phyloP scores from a whole-genome alignment of 1,284 basidiomycete species.

The Ceratobasidium sp. region DNA sequence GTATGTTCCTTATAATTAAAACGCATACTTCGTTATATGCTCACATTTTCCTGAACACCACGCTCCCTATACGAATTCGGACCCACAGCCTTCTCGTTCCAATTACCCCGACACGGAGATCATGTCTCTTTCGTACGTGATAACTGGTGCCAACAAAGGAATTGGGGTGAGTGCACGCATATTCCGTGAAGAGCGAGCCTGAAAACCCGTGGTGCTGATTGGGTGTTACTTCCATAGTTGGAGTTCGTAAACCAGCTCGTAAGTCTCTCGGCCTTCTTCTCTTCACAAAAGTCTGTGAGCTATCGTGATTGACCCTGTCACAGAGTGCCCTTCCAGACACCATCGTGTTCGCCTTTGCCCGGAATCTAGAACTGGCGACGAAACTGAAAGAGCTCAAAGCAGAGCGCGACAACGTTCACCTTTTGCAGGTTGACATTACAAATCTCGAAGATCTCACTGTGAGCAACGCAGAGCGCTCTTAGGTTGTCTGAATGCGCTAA shows the following conservation, averaged over 20 bases:
- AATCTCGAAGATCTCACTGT: conserved; percentile 51
- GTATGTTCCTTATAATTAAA: no score
- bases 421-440: conserved; percentile 54
- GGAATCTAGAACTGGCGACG: conserved; percentile 49
- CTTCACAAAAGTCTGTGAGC: conserved; percentile 2
- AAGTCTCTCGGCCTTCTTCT: neutral
- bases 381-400: conserved; percentile 46
- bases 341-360: conserved; percentile 54
- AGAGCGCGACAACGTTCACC: conserved; percentile 49
- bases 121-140: conserved; percentile 48
- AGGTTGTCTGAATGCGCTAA: neutral
- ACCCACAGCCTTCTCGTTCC: neutral
- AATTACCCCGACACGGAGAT: neutral
- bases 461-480: neutral
- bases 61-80: no score
- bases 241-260: conserved; percentile 54
- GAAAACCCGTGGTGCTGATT: neutral
- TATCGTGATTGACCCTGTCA: neutral
- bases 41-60: no score
- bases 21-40: no score
- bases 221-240: conserved; percentile 48
- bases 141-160: conserved; percentile 53
- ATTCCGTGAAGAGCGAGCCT: neutral
- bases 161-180: conserved; percentile 49
- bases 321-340: conserved; percentile 48